Conservation (phyloP, 2,329 filamentous ascomycete genomes). For the Piedraia hortae region DNA sequence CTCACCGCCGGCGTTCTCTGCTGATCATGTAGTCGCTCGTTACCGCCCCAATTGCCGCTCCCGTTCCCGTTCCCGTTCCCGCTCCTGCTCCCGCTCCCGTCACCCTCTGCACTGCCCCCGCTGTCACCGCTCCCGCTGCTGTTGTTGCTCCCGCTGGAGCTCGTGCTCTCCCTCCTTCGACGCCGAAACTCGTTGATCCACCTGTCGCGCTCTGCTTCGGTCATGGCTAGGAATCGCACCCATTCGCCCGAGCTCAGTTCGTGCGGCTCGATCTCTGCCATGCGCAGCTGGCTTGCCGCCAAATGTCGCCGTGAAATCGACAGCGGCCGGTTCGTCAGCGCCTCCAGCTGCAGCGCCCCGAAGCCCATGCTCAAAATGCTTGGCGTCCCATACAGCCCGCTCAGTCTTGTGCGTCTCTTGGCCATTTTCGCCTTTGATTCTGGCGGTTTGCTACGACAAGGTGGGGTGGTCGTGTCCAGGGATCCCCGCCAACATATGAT, state of each 20-base stretch:
- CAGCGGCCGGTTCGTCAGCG: constrained; percentile 10
- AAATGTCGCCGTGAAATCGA: constrained; percentile 12
- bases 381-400: constrained; percentile 13
- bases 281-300: constrained; percentile 11
- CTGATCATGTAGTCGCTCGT: too few relatives aligned
- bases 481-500: too few relatives aligned
- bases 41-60: constrained; percentile 2
- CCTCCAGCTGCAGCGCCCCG: constrained; percentile 12
- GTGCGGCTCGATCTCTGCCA: constrained; percentile 12
- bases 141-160: constrained; percentile 4
- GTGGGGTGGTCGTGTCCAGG: too few relatives aligned
- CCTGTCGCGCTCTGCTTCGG: constrained; percentile 10
- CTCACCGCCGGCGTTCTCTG: constrained; percentile 9
- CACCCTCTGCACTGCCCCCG: constrained; percentile 1
- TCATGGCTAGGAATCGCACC: constrained; percentile 13
- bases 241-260: constrained; percentile 11
- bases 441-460: not conserved
- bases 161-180: constrained; percentile 7
- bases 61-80: constrained; percentile 1
- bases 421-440: too few relatives aligned
- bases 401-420: constrained; percentile 5
- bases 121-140: constrained; percentile 1
- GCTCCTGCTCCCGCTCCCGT: not conserved
- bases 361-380: constrained; percentile 12
- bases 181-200: constrained; percentile 10